These are phyloP conservation scores for Jatropha podagrica DNA, from an alignment of 441 rosid species.

Conservation along the genomic window DNA sequence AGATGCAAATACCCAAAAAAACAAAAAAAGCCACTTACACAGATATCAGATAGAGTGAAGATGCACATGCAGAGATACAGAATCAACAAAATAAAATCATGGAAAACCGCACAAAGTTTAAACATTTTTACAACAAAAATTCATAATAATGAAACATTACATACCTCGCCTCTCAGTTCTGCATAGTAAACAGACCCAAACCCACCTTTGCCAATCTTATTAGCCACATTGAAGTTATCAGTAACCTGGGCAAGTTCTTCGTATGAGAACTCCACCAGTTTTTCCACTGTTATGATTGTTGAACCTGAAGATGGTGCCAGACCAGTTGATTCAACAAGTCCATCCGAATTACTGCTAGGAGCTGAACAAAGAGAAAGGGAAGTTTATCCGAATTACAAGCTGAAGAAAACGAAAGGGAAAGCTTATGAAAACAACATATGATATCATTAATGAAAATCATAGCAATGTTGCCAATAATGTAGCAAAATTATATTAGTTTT, in stretches of 20 bases:
- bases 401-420: no score
- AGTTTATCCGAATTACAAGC: not conserved
- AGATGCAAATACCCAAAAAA: not conserved
- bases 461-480: no score
- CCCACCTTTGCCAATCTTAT: constrained; percentile 92
- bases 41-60: no score
- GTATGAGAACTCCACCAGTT: constrained; percentile 42
- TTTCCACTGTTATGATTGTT: constrained; percentile 65
- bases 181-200: constrained; percentile 93
- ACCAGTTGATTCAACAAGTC: constrained; percentile 36
- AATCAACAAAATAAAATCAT: not conserved
- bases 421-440: no score
- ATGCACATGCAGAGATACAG: no score
- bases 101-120: constrained; percentile 1
- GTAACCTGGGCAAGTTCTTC: constrained; percentile 39
- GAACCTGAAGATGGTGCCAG: constrained; percentile 39
- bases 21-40: no score
- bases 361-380: constrained; percentile 28
- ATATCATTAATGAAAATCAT: no score
- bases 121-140: not conserved
- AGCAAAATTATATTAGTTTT: no score
- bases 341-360: constrained; percentile 33
- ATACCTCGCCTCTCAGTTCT: constrained; percentile 89
- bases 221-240: constrained; percentile 67
- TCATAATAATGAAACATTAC: constrained; percentile 18